Evolutionary conservation across 305 asterid genomes (phyloP).

Genomic region (Caryopteris hybrid): DNA sequence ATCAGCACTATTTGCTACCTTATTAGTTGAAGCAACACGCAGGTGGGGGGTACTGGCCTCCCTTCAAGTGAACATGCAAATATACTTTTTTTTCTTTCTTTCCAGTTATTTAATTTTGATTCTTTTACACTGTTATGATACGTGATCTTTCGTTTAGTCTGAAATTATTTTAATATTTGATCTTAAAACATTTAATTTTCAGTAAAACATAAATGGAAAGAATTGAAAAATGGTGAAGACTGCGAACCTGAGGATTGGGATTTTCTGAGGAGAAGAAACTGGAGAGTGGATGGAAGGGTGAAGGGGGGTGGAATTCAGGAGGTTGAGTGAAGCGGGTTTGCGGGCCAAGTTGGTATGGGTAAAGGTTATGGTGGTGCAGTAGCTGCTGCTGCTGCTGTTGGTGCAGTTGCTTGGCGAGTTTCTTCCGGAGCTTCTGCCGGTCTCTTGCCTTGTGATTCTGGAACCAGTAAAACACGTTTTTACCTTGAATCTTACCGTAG

Average conservation of each 20-base stretch:
- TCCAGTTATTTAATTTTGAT: no score
- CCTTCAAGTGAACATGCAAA: neutral
- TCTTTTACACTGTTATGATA: neutral
- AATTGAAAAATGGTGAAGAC: no score
- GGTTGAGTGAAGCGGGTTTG: neutral
- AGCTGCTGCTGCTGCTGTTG: constrained; percentile 20
- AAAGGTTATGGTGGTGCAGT: constrained; percentile 2
- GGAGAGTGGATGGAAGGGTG: no score
- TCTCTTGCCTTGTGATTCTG: constrained; percentile 92
- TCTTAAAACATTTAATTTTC: no score
- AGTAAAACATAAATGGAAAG: no score
- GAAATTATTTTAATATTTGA: no score
- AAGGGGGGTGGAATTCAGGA: no score
- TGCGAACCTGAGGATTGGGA: no score
- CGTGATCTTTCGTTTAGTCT: no score
- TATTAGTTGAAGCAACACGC: neutral
- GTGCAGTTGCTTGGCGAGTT: constrained; percentile 37
- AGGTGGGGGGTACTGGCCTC: neutral
- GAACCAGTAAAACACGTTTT: constrained; percentile 90
- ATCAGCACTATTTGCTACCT: neutral
- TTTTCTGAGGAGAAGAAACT: no score
- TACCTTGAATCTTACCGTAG: constrained; percentile 72
- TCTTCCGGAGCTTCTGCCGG: constrained; percentile 69
- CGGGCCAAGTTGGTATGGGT: neutral
- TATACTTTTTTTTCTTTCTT: neutral